Percentiles rank a stretch among this genome's conserved stretches.
Conservation (phyloP, 345 rosid species). For the Viola odorata region DNA sequence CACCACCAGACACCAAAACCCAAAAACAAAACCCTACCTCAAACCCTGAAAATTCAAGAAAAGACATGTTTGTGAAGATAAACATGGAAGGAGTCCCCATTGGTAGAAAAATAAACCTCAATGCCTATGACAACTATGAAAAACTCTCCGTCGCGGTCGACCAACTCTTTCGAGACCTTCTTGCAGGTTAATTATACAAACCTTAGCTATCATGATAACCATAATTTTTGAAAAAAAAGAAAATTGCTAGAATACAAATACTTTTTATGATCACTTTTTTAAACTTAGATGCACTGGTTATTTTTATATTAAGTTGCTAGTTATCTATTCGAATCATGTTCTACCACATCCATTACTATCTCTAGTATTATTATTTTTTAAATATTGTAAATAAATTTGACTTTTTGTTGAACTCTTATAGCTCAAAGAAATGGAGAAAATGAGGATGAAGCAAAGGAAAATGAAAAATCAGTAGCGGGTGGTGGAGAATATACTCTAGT, state of each 20-base stretch:
- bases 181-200: conserved; percentile 27
- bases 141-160: conserved; percentile 39
- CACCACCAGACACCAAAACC: background rate
- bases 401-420: background rate
- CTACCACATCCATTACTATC: too few relatives aligned
- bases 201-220: too few relatives aligned
- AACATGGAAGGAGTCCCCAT: conserved; percentile 48
- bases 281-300: too few relatives aligned
- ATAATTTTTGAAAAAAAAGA: too few relatives aligned
- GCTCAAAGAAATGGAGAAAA: conserved; percentile 11
- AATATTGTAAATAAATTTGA: background rate
- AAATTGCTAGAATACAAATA: background rate
- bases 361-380: background rate
- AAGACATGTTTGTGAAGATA: conserved; percentile 33
- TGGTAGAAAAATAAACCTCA: conserved; percentile 43
- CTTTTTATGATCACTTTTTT: too few relatives aligned
- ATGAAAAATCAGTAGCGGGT: conserved; percentile 6
- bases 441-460: conserved; percentile 3
- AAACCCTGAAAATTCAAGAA: conserved; percentile 9
- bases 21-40: conserved; percentile 9
- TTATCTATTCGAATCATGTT: too few relatives aligned
- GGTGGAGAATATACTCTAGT: conserved; percentile 34
- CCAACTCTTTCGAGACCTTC: conserved; percentile 39
- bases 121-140: conserved; percentile 39
- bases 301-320: too few relatives aligned